Evolutionary conservation across 2,329 filamentous ascomycete genomes (phyloP), one percentile per base, ranked within the genome.

Genomic region (Diaporthe humulicola): DNA sequence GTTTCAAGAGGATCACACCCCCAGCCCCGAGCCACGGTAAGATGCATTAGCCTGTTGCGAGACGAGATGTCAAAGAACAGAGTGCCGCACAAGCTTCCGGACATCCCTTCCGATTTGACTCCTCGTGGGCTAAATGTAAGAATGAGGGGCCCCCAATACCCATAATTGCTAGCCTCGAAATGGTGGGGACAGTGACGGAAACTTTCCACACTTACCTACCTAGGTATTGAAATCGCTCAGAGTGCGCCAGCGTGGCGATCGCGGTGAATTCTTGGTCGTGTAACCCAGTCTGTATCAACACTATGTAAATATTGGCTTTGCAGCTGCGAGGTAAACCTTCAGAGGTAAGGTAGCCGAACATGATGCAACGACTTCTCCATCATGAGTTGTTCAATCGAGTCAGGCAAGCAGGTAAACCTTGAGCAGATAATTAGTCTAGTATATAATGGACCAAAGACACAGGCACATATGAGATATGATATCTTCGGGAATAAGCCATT

Each of bases 171-270:
- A 45, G 40, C 40, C 38, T 58, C 12, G n/a, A 30, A 64, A 22
- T 17, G 17, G 58, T 42, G 58, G 58, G 28, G 58, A 45, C 58
- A 22, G 25, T 64, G 40, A 25, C 40, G 58, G 38, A 64, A 64
- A 30, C 12, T 33, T 45, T 64, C 40, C 40, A 64, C 17, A 28
- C 25, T 33, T n/a, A 25, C 4, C 25, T 14, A 30, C 45, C 19
- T 50, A 9, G 45, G 45, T 50, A n/a, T n/a, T 30, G 15, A 45
- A 45, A 64, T 61, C 58, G 25, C 40, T 45, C 38, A 45, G 17
- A 45, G 58, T 19, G 25, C 58, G 15, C 28, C 33, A 19, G n/a
- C 12, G 1, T 19, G 38, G 25, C 25, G 38, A 64, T 64, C 25
- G 25, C 12, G 40, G 17, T 30, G 6, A 28, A 6, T 19, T 3